Base-by-base conservation (phyloP, 2,329 filamentous ascomycete species). In the Fusarium luffae region DNA sequence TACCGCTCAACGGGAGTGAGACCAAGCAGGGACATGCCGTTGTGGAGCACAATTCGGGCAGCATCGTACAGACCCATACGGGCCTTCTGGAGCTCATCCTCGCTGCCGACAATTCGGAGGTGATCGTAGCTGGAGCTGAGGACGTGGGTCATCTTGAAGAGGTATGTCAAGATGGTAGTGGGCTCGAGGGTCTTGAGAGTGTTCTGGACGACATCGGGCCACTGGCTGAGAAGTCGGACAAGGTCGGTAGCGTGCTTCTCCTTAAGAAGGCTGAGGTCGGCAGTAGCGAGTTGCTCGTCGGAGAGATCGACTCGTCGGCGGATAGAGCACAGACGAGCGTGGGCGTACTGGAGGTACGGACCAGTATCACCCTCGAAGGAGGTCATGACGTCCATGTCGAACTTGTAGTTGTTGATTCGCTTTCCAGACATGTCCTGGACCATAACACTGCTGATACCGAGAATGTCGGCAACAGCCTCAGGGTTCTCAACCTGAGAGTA, bases 351-450 rank as follows among this genome's bases (percentile, higher is more conserved):
- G 44, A 97, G 86, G 79, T 94, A 94, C 14, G 92, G 92, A 10
- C 93, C 93, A 4, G 93, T 96, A 79, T 95, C 92, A 43, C 92
- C 92, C 81, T 96, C 92, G 71, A 94, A 94, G 5, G 90, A 92
- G 10, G 89, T 92, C 91, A 96, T 94, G 70, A 88, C 86, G 63
- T 93, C 89, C 85, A 94, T 90, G 82, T 94, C 90, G 81, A 95
- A 94, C 60, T 86, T 84, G 77, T 89, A 90, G 80, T 89, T 89
- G 79, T 89, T 89, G 78, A 89, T 86, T 75, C 93, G 89, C 88
- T 98, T 98, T 79, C 95, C 96, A 71, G 89, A 92, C 93, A 98
- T 97, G 77, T 98, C 96, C 81, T 98, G 95, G 21, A 97, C 93
- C 94, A 98, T 98, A 77, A 98, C 95, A 77, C 92, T 92, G 70